Evolutionary conservation across 176 grass and related monocot genomes (phyloP).

Genomic region (Olyra latifolia): DNA sequence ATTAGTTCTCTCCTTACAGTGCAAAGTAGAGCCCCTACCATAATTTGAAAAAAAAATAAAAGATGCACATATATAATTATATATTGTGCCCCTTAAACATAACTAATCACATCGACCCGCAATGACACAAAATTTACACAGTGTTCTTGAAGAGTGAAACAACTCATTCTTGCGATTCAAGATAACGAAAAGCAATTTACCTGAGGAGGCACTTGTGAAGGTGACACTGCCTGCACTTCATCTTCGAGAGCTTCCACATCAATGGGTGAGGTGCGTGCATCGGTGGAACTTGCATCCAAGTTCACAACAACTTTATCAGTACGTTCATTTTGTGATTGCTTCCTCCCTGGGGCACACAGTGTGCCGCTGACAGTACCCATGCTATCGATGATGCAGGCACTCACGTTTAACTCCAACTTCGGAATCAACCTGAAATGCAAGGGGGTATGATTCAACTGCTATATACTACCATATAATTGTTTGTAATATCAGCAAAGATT

Average conservation of each 20-base stretch:
- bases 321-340: conserved; percentile 22
- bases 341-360: conserved; percentile 21
- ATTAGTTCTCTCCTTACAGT: neutral
- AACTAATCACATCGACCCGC: neutral
- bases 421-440: conserved; percentile 32
- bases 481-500: too few species aligned
- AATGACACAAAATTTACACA: neutral
- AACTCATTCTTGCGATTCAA: neutral
- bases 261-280: conserved; percentile 38
- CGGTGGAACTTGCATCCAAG: conserved; percentile 6
- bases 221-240: conserved; percentile 44
- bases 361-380: conserved; percentile 32
- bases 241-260: conserved; percentile 49
- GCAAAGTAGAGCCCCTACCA: neutral
- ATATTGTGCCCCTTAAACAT: neutral
- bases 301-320: conserved; percentile 45
- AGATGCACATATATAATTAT: neutral
- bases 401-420: neutral
- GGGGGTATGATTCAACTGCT: neutral
- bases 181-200: neutral
- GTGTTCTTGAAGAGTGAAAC: neutral
- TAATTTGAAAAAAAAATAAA: neutral
- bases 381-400: conserved; percentile 13
- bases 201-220: conserved; percentile 44
- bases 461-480: neutral